Conservation (phyloP, 305 asterid species). For the Fraxinus dipetala region DNA sequence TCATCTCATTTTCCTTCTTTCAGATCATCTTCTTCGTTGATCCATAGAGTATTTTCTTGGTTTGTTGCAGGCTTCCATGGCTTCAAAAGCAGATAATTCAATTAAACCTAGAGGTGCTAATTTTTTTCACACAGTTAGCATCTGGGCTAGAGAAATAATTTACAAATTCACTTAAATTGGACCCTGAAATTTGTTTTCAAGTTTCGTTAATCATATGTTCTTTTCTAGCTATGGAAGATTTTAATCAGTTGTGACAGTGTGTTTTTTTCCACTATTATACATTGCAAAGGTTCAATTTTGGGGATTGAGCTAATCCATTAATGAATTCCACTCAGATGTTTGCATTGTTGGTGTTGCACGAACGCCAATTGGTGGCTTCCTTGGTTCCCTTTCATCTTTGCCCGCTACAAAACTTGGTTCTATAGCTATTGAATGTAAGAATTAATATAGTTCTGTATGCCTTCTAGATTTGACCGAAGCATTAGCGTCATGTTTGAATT, state of each 20-base stretch:
- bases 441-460: constrained; percentile 7
- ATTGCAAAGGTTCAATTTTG: neutral
- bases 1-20: neutral
- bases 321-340: constrained; percentile 58
- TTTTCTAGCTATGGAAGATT: constrained; percentile 2
- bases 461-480: neutral
- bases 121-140: neutral
- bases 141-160: neutral
- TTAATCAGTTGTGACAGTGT: neutral
- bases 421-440: constrained; percentile 63
- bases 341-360: constrained; percentile 95
- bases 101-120: constrained; percentile 58
- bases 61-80: constrained; percentile 45
- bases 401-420: constrained; percentile 96
- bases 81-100: constrained; percentile 42
- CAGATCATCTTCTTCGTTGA: neutral
- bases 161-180: neutral
- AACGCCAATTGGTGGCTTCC: constrained; percentile 86
- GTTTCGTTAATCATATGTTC: neutral
- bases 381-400: constrained; percentile 82
- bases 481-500: neutral
- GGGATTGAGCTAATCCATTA: constrained; percentile 10
- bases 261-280: neutral
- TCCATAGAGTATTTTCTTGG: constrained; percentile 1
- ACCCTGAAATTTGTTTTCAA: neutral